phyloP scores from a whole-genome alignment of 2,329 filamentous ascomycete genomes.

The Penicillium italicum region DNA sequence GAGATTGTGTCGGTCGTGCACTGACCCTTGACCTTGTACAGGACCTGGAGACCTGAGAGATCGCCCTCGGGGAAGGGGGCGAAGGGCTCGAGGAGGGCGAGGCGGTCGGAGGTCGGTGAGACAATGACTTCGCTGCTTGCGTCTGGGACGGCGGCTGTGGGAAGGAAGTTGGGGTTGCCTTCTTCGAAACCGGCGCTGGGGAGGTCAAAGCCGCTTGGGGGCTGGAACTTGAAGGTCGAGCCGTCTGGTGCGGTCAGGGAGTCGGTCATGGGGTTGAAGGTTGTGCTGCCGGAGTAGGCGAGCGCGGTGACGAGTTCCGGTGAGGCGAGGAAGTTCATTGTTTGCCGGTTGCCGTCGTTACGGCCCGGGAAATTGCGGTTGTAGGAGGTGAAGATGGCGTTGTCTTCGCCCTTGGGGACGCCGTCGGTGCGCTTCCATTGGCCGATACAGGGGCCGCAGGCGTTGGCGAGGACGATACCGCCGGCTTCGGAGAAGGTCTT shows the following conservation, averaged over 20 bases:
- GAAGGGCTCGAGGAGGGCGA: conserved; percentile 90
- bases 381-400: conserved; percentile 95
- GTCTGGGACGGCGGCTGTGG: conserved; percentile 69
- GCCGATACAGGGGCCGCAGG: conserved; percentile 79
- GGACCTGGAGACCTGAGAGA: conserved; percentile 72
- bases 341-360: conserved; percentile 93
- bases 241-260: conserved; percentile 75
- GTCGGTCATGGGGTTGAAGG: conserved; percentile 95
- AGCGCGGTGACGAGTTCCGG: conserved; percentile 96
- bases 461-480: conserved; percentile 87
- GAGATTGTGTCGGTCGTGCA: conserved; percentile 99
- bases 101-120: conserved; percentile 79
- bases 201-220: conserved; percentile 61
- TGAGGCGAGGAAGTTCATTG: conserved; percentile 98
- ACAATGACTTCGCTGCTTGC: conserved; percentile 69
- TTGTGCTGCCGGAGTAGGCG: conserved; percentile 85
- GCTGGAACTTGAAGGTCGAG: conserved; percentile 76
- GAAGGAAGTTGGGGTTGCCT: conserved; percentile 71
- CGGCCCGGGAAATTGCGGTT: conserved; percentile 97
- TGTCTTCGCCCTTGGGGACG: conserved; percentile 76
- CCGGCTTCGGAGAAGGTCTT: conserved; percentile 81
- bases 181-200: conserved; percentile 73
- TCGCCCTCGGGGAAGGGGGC: conserved; percentile 74
- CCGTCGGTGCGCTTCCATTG: conserved; percentile 93
- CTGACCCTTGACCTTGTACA: conserved; percentile 95